A percentile compares a stretch with the other conserved stretches of the same genome.
phyloP scores from a whole-genome alignment of 2,329 filamentous ascomycete species.

The Fusarium sp. region DNA sequence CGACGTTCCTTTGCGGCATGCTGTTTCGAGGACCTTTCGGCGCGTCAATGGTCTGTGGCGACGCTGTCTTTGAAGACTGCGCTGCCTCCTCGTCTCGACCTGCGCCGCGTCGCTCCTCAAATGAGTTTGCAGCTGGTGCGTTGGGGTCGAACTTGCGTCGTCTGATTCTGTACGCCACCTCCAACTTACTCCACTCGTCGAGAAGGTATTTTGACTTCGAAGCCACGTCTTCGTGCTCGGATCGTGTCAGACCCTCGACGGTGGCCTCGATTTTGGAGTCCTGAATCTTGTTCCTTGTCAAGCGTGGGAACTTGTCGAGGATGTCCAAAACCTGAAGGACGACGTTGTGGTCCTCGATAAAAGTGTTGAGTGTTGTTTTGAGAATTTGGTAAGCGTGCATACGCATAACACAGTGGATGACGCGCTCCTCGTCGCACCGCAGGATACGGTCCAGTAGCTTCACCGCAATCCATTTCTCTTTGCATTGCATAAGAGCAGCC shows the following conservation, averaged over 20 bases:
- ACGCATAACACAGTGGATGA: slow-evolving; percentile 86
- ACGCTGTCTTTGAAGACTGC: slow-evolving; percentile 51
- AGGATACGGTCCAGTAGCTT: slow-evolving; percentile 92
- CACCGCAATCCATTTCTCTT: slow-evolving; percentile 99
- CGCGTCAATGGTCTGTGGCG: slow-evolving; percentile 58
- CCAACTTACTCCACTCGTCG: slow-evolving; percentile 86
- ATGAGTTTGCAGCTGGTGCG: slow-evolving; percentile 62
- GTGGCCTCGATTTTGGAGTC: slow-evolving; percentile 93
- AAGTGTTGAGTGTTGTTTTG: slow-evolving; percentile 84
- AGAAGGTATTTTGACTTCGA: slow-evolving; percentile 75
- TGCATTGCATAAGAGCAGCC: slow-evolving; percentile 95
- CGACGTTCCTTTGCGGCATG: slow-evolving; percentile 60
- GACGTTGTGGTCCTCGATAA: slow-evolving; percentile 88
- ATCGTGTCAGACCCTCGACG: slow-evolving; percentile 72
- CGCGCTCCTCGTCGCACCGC: slow-evolving; percentile 82
- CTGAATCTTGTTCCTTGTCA: slow-evolving; percentile 96
- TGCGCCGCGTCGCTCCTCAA: slow-evolving; percentile 67
- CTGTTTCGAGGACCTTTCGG: slow-evolving; percentile 69
- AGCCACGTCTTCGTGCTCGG: slow-evolving; percentile 78
- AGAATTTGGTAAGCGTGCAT: slow-evolving; percentile 98
- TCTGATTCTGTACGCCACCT: slow-evolving; percentile 91
- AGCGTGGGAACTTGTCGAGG: slow-evolving; percentile 83
- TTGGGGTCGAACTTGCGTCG: slow-evolving; percentile 84
- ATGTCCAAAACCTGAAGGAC: slow-evolving; percentile 90
- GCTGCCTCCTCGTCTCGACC: slow-evolving; percentile 52